Conservation (phyloP, 352 stramenopile species). For the Aphanomyces cochlioides region DNA sequence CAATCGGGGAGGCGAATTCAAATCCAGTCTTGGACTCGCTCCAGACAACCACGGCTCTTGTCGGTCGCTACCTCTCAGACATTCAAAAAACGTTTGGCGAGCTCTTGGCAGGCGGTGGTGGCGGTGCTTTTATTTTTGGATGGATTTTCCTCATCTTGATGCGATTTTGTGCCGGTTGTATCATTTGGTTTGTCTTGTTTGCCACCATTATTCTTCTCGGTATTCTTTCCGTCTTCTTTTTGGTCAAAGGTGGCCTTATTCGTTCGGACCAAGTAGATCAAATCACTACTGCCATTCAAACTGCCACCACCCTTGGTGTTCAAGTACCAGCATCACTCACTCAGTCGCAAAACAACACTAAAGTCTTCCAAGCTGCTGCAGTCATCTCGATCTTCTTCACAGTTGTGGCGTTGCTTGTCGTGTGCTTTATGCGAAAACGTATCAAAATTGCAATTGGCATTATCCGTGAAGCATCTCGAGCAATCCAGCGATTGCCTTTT, state of each 20-base stretch:
- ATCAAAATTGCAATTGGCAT: constrained; percentile 71
- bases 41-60: constrained; percentile 45
- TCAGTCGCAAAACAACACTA: constrained; percentile 44
- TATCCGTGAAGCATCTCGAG: constrained; percentile 69
- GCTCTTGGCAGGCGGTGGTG: constrained; percentile 49
- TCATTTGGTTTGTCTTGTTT: constrained; percentile 74
- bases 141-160: constrained; percentile 69
- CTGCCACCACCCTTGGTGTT: constrained; percentile 2
- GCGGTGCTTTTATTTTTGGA: constrained; percentile 49
- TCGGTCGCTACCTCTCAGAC: constrained; percentile 66
- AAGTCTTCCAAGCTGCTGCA: constrained; percentile 54
- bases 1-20: constrained; percentile 51
- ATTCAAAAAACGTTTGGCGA: constrained; percentile 54
- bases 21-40: constrained; percentile 75
- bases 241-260: constrained; percentile 71
- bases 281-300: constrained; percentile 18
- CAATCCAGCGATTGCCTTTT: constrained; percentile 55
- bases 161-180: constrained; percentile 61
- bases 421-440: constrained; percentile 82
- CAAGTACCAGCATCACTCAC: constrained; percentile 23
- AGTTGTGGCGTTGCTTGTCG: constrained; percentile 62
- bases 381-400: constrained; percentile 61
- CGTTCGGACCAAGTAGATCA: constrained; percentile 45
- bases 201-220: constrained; percentile 59
- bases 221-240: constrained; percentile 68